These are phyloP conservation scores for Magnolia changhungtana DNA, from an alignment of 164 flowering plant species.

Conservation along the genomic window DNA sequence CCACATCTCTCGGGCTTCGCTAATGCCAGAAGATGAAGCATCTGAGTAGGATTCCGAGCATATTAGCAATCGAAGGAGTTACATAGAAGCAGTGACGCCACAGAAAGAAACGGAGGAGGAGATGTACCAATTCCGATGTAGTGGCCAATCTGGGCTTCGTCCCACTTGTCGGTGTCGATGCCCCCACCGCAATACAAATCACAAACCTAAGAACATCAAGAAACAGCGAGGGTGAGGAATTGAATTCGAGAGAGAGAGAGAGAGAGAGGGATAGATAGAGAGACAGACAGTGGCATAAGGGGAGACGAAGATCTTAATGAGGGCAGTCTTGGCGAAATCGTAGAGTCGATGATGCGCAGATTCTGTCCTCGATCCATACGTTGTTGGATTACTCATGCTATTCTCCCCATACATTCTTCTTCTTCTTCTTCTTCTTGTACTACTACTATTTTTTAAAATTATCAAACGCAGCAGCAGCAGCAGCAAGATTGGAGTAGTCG, in stretches of 20 bases:
- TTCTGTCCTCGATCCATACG: neutral
- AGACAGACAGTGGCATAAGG: slow-evolving; percentile 66
- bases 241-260: neutral
- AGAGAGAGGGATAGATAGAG: slow-evolving; percentile 16
- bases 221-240: neutral
- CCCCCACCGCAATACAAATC: slow-evolving; percentile 86
- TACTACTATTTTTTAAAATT: too few relatives aligned
- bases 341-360: slow-evolving; percentile 33
- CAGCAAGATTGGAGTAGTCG: too few relatives aligned
- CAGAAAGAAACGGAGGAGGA: neutral
- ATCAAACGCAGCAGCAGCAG: too few relatives aligned
- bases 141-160: slow-evolving; percentile 80
- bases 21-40: slow-evolving; percentile 55
- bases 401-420: neutral
- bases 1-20: slow-evolving; percentile 60
- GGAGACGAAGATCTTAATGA: slow-evolving; percentile 71
- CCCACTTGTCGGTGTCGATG: slow-evolving; percentile 67
- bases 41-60: slow-evolving; percentile 31
- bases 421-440: neutral
- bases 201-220: slow-evolving; percentile 45
- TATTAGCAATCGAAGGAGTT: neutral
- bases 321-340: slow-evolving; percentile 73
- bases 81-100: neutral
- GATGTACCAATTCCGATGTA: slow-evolving; percentile 81
- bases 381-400: neutral